Conservation (phyloP, 2,329 filamentous ascomycete genomes). For the Capronia coronata region DNA sequence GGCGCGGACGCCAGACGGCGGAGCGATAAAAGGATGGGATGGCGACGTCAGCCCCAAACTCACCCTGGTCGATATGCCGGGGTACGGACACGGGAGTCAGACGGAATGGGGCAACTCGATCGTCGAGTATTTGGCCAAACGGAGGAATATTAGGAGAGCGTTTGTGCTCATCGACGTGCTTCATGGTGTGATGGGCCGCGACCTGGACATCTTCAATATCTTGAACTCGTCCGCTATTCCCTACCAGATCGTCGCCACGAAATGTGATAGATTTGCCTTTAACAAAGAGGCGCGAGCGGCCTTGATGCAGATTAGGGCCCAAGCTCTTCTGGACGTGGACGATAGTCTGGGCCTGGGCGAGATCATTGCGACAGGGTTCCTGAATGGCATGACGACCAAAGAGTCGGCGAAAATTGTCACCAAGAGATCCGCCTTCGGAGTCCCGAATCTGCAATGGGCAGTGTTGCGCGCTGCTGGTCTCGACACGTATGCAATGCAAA, state of each 20-base stretch:
- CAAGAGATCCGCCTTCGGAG: conserved; percentile 40
- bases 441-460: conserved; percentile 58
- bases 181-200: conserved; percentile 58
- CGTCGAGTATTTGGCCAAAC: conserved; percentile 58
- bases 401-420: conserved; percentile 52
- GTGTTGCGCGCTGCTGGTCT: conserved; percentile 57
- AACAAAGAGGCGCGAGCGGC: conserved; percentile 30
- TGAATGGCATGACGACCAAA: conserved; percentile 6
- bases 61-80: conserved; percentile 64
- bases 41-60: conserved; percentile 40
- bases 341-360: conserved; percentile 31
- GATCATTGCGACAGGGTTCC: conserved; percentile 25
- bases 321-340: conserved; percentile 9
- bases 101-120: conserved; percentile 61
- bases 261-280: conserved; percentile 52
- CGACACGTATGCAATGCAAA: conserved; percentile 36
- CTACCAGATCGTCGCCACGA: conserved; percentile 61
- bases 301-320: conserved; percentile 7
- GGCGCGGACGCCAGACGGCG: conserved; percentile 35
- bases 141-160: conserved; percentile 56
- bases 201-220: conserved; percentile 51
- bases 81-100: conserved; percentile 59
- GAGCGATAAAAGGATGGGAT: conserved; percentile 28
- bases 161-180: conserved; percentile 60
- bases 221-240: conserved; percentile 53